Percentiles rank a stretch among this genome's conserved stretches.
Conservation (phyloP, 441 rosid species). For the Dalechampia spathulata region DNA sequence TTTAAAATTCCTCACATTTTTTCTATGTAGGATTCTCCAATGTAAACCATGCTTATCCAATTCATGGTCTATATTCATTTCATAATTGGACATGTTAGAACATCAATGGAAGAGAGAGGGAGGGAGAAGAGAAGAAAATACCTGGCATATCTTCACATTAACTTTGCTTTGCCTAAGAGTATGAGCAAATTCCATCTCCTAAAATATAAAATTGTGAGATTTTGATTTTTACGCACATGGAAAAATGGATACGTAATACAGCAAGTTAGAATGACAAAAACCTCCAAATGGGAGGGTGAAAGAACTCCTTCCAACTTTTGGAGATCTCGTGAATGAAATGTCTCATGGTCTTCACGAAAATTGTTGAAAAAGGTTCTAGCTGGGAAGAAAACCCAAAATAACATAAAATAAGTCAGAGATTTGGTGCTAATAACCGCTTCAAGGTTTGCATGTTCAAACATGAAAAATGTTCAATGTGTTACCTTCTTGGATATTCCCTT, state of each 20-base stretch:
- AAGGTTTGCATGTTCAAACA: neutral
- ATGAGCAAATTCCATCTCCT: constrained; percentile 99
- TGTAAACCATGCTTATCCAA: too few species aligned
- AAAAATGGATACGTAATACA: neutral
- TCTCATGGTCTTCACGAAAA: constrained; percentile 89
- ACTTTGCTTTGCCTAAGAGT: constrained; percentile 83
- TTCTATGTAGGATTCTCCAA: too few species aligned
- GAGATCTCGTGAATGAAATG: constrained; percentile 83
- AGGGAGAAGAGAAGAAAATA: constrained; percentile 21
- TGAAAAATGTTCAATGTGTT: constrained; percentile 9
- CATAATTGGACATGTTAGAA: neutral
- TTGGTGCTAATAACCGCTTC: neutral
- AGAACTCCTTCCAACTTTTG: constrained; percentile 94
- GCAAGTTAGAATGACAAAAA: constrained; percentile 18
- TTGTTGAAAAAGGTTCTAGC: constrained; percentile 77
- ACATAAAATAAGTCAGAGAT: constrained; percentile 8
- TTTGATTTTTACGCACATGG: neutral
- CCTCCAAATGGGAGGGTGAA: constrained; percentile 93
- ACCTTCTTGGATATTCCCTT: constrained; percentile 89
- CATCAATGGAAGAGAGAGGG: too few species aligned
- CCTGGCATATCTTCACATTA: constrained; percentile 90
- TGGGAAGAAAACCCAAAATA: constrained; percentile 22
- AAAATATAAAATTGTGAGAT: constrained; percentile 9
- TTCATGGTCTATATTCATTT: too few species aligned
- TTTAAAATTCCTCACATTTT: too few species aligned